Percentiles rank a stretch among this genome's conserved stretches.
phyloP scores from a whole-genome alignment of 2,329 filamentous ascomycete genomes.

The Pseudopyricularia javanii region DNA sequence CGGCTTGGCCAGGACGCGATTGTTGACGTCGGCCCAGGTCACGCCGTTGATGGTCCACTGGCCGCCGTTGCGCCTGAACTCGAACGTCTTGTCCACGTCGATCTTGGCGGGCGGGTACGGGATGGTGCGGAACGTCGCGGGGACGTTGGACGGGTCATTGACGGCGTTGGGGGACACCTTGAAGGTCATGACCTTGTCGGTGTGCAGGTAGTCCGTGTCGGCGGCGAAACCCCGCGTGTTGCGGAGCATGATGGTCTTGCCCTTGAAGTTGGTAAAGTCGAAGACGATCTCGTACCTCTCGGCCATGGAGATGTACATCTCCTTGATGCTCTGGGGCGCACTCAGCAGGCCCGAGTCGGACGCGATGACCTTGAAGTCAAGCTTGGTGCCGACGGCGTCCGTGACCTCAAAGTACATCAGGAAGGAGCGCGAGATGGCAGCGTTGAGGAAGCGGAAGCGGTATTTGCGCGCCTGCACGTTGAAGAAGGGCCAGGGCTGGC shows the following conservation, averaged over 20 bases:
- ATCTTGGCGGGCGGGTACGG: conserved; percentile 5
- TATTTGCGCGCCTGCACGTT: conserved; percentile 42
- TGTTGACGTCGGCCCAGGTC: conserved; percentile 24
- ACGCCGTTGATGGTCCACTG: conserved; percentile 31
- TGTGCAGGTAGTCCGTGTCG: conserved; percentile 31
- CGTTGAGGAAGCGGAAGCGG: conserved; percentile 35
- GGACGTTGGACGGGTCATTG: conserved; percentile 12
- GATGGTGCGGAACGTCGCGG: conserved; percentile 9
- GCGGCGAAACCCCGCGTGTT: conserved; percentile 23
- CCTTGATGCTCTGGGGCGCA: conserved; percentile 19
- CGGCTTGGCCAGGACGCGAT: conserved; percentile 27
- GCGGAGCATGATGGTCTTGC: conserved; percentile 30
- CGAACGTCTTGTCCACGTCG: conserved; percentile 7
- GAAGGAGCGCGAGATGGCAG: conserved; percentile 26
- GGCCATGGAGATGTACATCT: conserved; percentile 30
- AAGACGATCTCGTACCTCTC: conserved; percentile 40
- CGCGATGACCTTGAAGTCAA: conserved; percentile 33
- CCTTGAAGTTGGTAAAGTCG: conserved; percentile 29
- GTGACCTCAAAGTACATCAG: conserved; percentile 23
- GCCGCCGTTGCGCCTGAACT: conserved; percentile 8
- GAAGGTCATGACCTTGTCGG: conserved; percentile 29
- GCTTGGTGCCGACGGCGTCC: conserved; percentile 4
- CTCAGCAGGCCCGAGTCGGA: conserved; percentile 34
- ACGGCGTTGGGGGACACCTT: conserved; percentile 21
- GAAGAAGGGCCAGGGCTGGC: conserved; percentile 39